phyloP scores from a whole-genome alignment of 2,329 filamentous ascomycete genomes.

The Pseudogymnoascus sp. region DNA sequence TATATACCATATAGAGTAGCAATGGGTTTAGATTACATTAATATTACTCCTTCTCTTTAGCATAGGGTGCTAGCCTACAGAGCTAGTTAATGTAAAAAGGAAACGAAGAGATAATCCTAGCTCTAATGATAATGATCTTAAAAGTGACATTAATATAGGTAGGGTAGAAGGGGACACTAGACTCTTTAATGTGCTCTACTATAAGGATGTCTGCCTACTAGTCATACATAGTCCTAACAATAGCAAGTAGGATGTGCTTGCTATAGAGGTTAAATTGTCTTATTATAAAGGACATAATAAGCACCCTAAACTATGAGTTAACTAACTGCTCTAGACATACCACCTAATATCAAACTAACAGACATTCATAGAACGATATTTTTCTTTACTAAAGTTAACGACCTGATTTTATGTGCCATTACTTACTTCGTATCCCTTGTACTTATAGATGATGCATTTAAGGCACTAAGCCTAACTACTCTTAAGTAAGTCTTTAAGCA shows the following conservation, averaged over 20 bases:
- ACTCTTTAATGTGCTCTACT: no score
- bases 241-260: conserved; percentile 7
- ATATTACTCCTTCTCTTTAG: no score
- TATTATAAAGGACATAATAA: conserved; percentile 17
- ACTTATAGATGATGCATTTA: conserved; percentile 14
- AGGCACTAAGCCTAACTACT: conserved; percentile 14
- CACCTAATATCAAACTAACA: conserved; percentile 12
- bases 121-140: no score
- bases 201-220: no score
- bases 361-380: conserved; percentile 15
- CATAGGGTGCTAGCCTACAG: no score
- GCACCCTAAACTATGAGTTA: conserved; percentile 17
- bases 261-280: conserved; percentile 13
- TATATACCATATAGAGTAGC: conserved; percentile 21
- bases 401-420: conserved; percentile 18
- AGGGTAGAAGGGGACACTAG: no score
- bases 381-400: conserved; percentile 18
- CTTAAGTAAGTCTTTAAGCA: conserved; percentile 15
- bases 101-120: no score
- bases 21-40: no score
- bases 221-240: no score
- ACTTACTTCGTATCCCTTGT: conserved; percentile 16
- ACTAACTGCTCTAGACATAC: background rate
- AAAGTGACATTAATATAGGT: no score
- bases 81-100: no score